Evolutionary conservation across 2,329 filamentous ascomycete genomes (phyloP), one percentile per base, ranked within the genome.

Genomic region (Fusarium zealandicum): DNA sequence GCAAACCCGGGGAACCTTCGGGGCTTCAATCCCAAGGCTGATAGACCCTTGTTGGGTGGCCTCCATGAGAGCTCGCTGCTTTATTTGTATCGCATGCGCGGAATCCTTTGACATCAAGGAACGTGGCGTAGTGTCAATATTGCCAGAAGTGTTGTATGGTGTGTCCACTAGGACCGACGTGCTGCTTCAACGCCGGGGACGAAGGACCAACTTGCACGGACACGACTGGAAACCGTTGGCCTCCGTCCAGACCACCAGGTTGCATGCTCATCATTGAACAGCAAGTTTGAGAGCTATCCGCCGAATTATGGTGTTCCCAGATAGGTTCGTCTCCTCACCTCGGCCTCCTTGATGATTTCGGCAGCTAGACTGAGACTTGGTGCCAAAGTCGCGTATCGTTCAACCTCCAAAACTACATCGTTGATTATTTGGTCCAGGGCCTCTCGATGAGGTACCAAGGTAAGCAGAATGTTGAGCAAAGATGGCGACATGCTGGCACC

Each of bases 271-370:
- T 28, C 18, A 10, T 44, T 11, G 25, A 42, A 22, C 22, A 30
- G 36, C 31, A 16, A 27, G 17, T 7, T 30, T 28, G 20, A 41
- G 20, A 28, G 13, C 14, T 5, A 18, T 22, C 18, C 17, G 18
- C 18, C 32, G 10, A 32, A 25, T 22, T 63, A 61, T 11, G 59
- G 81, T 61, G 80, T 76, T 62, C 79, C 78, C 60, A 85, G 75
- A 73, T 85, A 85, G 57, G 83, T 80, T 66, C 88, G 85, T 63
- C 90, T 80, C 62, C 90, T 83, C 65, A 86, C 83, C 71, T 90
- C 90, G 7, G 90, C 90, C 71, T 93, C 90, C 52, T 88, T 86
- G 68, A 93, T 84, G 55, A 93, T 92, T 69, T 93, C 90, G 17
- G 88, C 86, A n/a, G 88, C 87, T 42, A 93, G 78, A 61, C 82